phyloP scores from a whole-genome alignment of 2,329 filamentous ascomycete species.

The Mycocentrospora acerina region DNA sequence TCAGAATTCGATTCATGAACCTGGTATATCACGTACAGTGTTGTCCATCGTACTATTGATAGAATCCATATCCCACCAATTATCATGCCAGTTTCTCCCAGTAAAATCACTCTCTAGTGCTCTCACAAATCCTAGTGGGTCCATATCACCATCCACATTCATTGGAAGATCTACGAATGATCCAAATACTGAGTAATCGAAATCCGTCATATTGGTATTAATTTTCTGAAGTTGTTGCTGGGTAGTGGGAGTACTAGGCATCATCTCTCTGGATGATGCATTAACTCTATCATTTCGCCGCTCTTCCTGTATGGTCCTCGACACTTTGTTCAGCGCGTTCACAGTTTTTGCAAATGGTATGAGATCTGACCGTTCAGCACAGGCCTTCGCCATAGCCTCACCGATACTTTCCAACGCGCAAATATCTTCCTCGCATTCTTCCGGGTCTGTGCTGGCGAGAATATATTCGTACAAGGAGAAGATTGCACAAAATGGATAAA shows the following conservation, averaged over 20 bases:
- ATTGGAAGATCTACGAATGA: constrained; percentile 18
- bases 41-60: too few relatives aligned
- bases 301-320: constrained; percentile 26
- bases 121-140: constrained; percentile 27
- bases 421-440: constrained; percentile 29
- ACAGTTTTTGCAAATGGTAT: constrained; percentile 28
- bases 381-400: constrained; percentile 20
- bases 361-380: constrained; percentile 14
- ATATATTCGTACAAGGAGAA: constrained; percentile 35
- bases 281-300: constrained; percentile 5
- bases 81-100: constrained; percentile 29
- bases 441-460: constrained; percentile 20
- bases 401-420: constrained; percentile 23
- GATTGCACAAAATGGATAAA: constrained; percentile 34
- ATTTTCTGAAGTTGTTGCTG: neutral
- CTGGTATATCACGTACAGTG: constrained; percentile 3
- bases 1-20: too few relatives aligned
- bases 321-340: constrained; percentile 32
- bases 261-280: neutral
- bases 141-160: constrained; percentile 19
- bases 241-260: too few relatives aligned
- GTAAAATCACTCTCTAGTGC: constrained; percentile 34
- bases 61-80: constrained; percentile 34
- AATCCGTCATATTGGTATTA: constrained; percentile 10
- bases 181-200: constrained; percentile 18